A percentile compares a stretch with the other conserved stretches of the same genome.
Conservation (phyloP, 352 stramenopile genomes). For the Halophytophthora polymorphica region DNA sequence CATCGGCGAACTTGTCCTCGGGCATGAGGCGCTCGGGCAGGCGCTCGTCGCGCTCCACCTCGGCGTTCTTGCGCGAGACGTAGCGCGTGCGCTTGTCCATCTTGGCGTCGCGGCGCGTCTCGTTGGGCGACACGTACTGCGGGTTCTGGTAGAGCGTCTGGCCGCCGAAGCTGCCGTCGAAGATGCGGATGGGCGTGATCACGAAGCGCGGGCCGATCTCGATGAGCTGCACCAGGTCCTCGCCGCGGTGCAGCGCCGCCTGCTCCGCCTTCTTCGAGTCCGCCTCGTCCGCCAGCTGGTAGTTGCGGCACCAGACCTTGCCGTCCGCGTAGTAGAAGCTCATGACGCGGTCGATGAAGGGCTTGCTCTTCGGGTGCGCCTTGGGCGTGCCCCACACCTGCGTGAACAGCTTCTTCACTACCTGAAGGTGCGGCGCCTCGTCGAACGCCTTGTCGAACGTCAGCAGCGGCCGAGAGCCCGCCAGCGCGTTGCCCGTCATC, state of each 20-base stretch:
- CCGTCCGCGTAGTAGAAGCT: constrained; percentile 93
- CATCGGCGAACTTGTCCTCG: constrained; percentile 83
- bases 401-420: constrained; percentile 97
- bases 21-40: constrained; percentile 62
- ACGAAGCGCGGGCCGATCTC: constrained; percentile 99
- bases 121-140: constrained; percentile 97
- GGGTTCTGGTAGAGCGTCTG: constrained; percentile 98
- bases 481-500: constrained; percentile 98
- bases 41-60: constrained; percentile 78
- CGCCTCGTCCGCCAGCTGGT: constrained; percentile 88
- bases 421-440: constrained; percentile 85
- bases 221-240: constrained; percentile 94
- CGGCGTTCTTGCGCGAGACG: constrained; percentile 85
- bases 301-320: constrained; percentile 99
- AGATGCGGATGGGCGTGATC: constrained; percentile 98
- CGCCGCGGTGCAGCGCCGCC: constrained; percentile 75
- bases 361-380: constrained; percentile 99
- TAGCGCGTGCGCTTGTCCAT: constrained; percentile 93
- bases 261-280: constrained; percentile 92
- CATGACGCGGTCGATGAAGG: constrained; percentile 99
- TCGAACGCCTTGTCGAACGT: constrained; percentile 97
- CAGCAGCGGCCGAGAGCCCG: constrained; percentile 95
- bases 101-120: constrained; percentile 85
- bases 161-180: constrained; percentile 97
- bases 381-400: constrained; percentile 95